Base-by-base conservation (phyloP, 495 filamentous ascomycete species). In the Aspergillus biplanus region DNA sequence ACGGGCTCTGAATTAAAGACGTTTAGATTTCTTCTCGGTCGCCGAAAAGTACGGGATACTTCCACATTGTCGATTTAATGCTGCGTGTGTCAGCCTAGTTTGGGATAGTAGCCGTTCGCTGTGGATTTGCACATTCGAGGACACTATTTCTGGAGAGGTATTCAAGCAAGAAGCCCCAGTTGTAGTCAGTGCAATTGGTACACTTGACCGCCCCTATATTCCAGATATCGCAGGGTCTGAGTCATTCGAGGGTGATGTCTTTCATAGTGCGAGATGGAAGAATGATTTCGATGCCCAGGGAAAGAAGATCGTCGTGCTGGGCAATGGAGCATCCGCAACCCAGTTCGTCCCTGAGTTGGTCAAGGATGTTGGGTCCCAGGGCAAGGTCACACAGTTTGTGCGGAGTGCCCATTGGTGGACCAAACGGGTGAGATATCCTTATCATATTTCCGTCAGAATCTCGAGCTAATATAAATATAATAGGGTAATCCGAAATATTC, bases 291-390 rank as follows among this genome's bases (percentile, higher is more conserved):
- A 78, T n/a, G 67, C 81, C 33, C 68, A 64, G 6, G 77, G 69
- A 5, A 87, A 86, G 66, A 65, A 75, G 13, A 78, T 87, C 11
- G 78, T 82, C 27, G 73, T 87, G 34, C 73, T 87, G 53, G 85
- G 85, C 1, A 86, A 83, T 47, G 85, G 85, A 7, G 85, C 82
- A 57, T 80, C 65, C 52, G 73, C 69, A 13, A 70, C 69, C 11
- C 76, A 79, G 52, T 62, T 78, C 58, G 68, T 78, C 9, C 76
- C 76, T 9, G 49, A 59, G 52, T 60, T 79, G 1, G 67, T 64
- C 0, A 65, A 74, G 56, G 57, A 64, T 42, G 70, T 61, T 32
- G 58, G 69, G 9, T 69, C 67, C 58, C 71, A 70, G 31, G 83
- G 75, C 7, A 84, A 79, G 15, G 77, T 85, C 0, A 82, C 78